Percentiles rank a stretch among this genome's conserved stretches.
These are phyloP conservation scores for Oleoguttula mirabilis DNA, from an alignment of 495 filamentous ascomycete genomes.

Conservation along the genomic window DNA sequence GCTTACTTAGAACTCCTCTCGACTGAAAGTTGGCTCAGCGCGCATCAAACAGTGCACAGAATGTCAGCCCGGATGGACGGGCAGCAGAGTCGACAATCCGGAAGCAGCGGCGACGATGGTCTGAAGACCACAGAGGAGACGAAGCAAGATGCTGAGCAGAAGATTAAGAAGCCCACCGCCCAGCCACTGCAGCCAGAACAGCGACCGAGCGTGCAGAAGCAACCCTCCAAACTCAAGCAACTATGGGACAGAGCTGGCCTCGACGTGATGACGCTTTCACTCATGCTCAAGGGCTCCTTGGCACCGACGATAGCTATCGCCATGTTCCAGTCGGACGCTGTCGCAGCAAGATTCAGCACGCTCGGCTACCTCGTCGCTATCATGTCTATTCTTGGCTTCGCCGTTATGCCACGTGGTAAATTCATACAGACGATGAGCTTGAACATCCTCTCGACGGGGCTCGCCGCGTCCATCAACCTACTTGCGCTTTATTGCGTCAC, in stretches of 20 bases:
- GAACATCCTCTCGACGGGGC: constrained; percentile 45
- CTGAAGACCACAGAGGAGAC: background rate
- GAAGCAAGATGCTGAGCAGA: background rate
- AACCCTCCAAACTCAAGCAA: constrained; percentile 12
- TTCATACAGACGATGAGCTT: constrained; percentile 64
- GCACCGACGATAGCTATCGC: constrained; percentile 51
- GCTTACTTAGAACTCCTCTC: too few relatives aligned
- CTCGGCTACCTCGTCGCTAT: constrained; percentile 66
- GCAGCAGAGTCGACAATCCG: too few relatives aligned
- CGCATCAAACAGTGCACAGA: too few relatives aligned
- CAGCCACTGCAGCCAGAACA: background rate
- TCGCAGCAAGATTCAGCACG: constrained; percentile 41
- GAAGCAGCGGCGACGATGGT: background rate
- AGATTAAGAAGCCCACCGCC: background rate
- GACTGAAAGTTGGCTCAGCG: too few relatives aligned
- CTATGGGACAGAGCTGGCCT: constrained; percentile 14
- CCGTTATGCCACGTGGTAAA: constrained; percentile 56
- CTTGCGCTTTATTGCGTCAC: constrained; percentile 55
- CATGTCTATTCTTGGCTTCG: constrained; percentile 51
- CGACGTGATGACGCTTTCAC: constrained; percentile 11
- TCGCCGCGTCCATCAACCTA: constrained; percentile 50
- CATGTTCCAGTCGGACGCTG: constrained; percentile 12
- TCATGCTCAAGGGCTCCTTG: constrained; percentile 39
- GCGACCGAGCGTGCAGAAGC: too few relatives aligned
- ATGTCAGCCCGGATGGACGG: too few relatives aligned